A percentile compares a stretch with the other conserved stretches of the same genome.
These are phyloP conservation scores for Cicer yamashitae DNA, from an alignment of 306 rosid species.

Conservation along the genomic window DNA sequence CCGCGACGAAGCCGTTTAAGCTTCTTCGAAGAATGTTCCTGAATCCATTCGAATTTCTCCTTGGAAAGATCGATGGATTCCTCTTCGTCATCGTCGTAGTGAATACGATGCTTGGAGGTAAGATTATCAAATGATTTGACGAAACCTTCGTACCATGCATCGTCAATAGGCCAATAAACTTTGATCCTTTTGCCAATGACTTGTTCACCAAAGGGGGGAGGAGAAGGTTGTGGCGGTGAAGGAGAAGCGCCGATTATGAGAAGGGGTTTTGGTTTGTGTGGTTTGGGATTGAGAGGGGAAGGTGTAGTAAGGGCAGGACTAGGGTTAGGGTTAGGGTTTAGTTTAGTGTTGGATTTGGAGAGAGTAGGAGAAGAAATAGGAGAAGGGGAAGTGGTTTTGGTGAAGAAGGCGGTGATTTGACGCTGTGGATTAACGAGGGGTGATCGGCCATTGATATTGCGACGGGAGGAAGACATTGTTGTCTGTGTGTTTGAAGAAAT, in stretches of 20 bases:
- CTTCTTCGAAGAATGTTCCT: slow-evolving; percentile 48
- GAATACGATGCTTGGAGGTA: slow-evolving; percentile 62
- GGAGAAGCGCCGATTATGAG: slow-evolving; percentile 59
- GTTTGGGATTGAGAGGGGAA: slow-evolving; percentile 65
- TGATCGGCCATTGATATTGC: slow-evolving; percentile 78
- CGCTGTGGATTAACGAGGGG: slow-evolving; percentile 79
- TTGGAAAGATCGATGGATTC: slow-evolving; percentile 60
- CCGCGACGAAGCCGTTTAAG: slow-evolving; percentile 56
- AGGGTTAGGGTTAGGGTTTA: slow-evolving; percentile 43
- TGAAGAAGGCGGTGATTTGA: slow-evolving; percentile 90
- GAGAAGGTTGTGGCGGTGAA: slow-evolving; percentile 21
- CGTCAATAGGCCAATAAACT: slow-evolving; percentile 84
- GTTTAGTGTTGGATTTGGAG: slow-evolving; percentile 44
- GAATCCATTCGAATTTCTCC: slow-evolving; percentile 78
- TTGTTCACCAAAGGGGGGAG: slow-evolving; percentile 51
- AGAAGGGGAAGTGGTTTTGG: slow-evolving; percentile 54
- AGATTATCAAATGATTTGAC: slow-evolving; percentile 59
- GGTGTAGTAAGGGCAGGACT: slow-evolving; percentile 57
- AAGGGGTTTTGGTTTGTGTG: slow-evolving; percentile 60
- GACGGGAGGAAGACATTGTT: slow-evolving; percentile 65
- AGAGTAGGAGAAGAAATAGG: slow-evolving; percentile 41
- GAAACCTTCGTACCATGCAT: slow-evolving; percentile 80
- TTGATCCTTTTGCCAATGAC: slow-evolving; percentile 72
- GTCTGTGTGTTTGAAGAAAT: background rate
- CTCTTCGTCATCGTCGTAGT: slow-evolving; percentile 80